phyloP scores from a whole-genome alignment of 116 monocot genomes.

The Phalaenopsis hybrid region DNA sequence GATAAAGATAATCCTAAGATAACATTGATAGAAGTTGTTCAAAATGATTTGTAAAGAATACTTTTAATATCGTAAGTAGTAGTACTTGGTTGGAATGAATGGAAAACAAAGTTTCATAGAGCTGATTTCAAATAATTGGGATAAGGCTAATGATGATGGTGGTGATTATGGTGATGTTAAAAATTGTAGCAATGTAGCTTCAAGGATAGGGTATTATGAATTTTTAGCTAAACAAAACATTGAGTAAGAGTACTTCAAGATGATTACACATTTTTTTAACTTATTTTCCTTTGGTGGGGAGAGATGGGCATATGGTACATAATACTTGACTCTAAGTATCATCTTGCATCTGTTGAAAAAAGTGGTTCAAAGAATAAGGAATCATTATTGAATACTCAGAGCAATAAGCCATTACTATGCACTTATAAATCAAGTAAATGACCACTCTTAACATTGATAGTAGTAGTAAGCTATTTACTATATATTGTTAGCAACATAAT shows the following conservation, averaged over 20 bases:
- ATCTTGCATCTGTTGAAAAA: background rate
- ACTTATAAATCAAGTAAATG: background rate
- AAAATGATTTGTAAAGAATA: background rate
- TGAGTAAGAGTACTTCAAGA: background rate
- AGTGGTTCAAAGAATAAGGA: background rate
- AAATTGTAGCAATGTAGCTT: background rate
- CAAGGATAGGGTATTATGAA: background rate
- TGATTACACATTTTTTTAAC: background rate
- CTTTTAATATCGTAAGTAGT: background rate
- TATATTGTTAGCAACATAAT: background rate
- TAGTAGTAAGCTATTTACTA: background rate
- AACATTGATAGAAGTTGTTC: background rate
- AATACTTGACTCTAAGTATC: background rate
- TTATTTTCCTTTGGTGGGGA: background rate
- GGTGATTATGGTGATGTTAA: background rate
- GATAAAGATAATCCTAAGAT: background rate
- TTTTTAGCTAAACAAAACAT: background rate
- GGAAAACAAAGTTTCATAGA: background rate
- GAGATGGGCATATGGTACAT: background rate
- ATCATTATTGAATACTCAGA: background rate
- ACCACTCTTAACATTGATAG: background rate
- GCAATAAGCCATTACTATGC: background rate
- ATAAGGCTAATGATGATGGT: background rate
- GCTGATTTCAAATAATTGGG: background rate
- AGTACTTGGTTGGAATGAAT: background rate